These are phyloP conservation scores for Cryptococcus floricola DNA, from an alignment of 1,284 basidiomycete species.

Conservation along the genomic window DNA sequence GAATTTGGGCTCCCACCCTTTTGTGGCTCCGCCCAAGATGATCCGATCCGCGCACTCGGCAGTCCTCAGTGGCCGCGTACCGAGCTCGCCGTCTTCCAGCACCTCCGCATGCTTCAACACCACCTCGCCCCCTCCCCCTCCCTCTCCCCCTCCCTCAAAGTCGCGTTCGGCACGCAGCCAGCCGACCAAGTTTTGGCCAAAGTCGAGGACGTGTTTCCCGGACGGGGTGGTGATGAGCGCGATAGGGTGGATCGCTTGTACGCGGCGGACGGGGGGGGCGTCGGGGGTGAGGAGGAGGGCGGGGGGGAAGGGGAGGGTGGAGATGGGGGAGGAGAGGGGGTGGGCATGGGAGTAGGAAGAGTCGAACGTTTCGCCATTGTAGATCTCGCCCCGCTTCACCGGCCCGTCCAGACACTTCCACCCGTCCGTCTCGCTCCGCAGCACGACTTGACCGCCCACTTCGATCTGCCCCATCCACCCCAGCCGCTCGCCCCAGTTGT, in stretches of 20 bases:
- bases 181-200: conserved; percentile 42
- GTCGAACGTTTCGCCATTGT: conserved; percentile 37
- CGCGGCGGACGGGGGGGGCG: conserved; percentile 30
- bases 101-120: conserved; percentile 34
- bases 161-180: conserved; percentile 22
- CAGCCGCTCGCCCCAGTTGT: conserved; percentile 28
- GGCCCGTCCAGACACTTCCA: conserved; percentile 25
- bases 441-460: conserved; percentile 14
- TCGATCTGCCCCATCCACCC: conserved; percentile 33
- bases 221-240: conserved; percentile 30
- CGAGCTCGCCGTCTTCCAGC: conserved; percentile 34
- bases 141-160: neutral
- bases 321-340: neutral
- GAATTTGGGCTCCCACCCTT: conserved; percentile 35
- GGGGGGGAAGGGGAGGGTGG: conserved; percentile 15
- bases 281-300: conserved; percentile 25
- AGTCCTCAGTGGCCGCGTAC: conserved; percentile 26
- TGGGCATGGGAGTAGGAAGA: conserved; percentile 5
- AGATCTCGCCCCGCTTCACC: conserved; percentile 29
- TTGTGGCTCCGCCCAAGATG: conserved; percentile 14
- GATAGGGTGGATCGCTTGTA: conserved; percentile 15
- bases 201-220: conserved; percentile 35
- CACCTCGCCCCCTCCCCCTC: conserved; percentile 6
- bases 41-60: conserved; percentile 22
- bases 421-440: conserved; percentile 10